Base-by-base conservation (phyloP, 345 rosid genomes). In the Nasturtium officinale region DNA sequence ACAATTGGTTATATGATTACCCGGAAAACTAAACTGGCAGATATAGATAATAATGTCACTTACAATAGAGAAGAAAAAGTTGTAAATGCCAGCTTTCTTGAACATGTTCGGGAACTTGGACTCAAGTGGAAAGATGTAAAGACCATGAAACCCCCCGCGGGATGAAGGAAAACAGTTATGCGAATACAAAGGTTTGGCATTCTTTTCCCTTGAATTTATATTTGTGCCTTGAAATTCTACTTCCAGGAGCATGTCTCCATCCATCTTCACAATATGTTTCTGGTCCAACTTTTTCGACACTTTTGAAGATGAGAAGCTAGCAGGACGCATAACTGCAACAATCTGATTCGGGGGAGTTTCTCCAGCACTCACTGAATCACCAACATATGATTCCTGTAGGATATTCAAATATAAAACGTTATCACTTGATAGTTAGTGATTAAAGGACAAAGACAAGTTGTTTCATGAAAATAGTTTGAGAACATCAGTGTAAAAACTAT, bases 251-350 rank as follows among this genome's bases (percentile, higher is more conserved):
- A 90, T 87, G 2, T 77, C 81, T 26, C 52, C 23, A 33, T 43
- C 45, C 62, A 67, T 60, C 63, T 84, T 85, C 32, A 82, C 75
- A 38, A 90, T 81, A 48, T 77, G 65, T 77, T 75, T 88, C 68
- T 85, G 92, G 7, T 84, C 85, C 80, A 87, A 77, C 16, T 35
- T 72, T 48, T 67, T 79, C 6, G 73, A 77, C 54, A 54, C 38
- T 57, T 65, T 65, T 12, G 86, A 70, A 58, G 82, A 61, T 48
- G 28, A 2, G 16, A 78, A 83, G 78, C 73, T 78, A 32, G 60
- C 79, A 17, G 94, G 92, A 51, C 89, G 87, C 75, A 88, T 60
- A 79, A 87, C 92, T 7, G 94, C 97, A 47, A 88, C 87, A 55
- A 90, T 80, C 62, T 81, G 79, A 25, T 33, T n/a, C 1, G 90